Evolutionary conservation across 345 rosid genomes (phyloP).

Genomic region (Hibiscus mutabilis): DNA sequence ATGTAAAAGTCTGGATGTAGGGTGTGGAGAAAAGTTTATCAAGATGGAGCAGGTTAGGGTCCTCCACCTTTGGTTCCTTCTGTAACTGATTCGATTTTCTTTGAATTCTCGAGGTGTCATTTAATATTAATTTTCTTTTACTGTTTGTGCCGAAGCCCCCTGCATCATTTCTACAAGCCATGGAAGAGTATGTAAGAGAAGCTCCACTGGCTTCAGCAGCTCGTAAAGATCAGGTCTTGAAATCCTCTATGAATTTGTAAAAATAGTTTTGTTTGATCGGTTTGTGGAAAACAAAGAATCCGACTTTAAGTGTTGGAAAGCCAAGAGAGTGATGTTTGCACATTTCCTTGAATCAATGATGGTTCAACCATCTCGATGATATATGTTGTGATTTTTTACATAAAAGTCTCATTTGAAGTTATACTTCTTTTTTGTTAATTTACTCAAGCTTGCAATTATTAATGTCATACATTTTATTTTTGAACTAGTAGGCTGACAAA

Average conservation of each 20-base stretch:
- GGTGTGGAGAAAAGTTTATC: conserved; percentile 74
- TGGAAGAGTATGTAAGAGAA: conserved; percentile 95
- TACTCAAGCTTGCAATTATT: neutral
- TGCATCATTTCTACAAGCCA: conserved; percentile 87
- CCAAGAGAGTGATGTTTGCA: neutral
- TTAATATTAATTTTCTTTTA: neutral
- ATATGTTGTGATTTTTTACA: neutral
- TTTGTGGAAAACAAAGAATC: neutral
- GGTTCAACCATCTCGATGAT: neutral
- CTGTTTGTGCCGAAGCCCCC: conserved; percentile 59
- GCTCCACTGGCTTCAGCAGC: conserved; percentile 58
- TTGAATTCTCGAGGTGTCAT: neutral
- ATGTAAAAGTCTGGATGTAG: conserved; percentile 77
- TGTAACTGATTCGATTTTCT: neutral
- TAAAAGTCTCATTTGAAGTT: neutral
- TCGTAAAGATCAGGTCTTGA: conserved; percentile 70
- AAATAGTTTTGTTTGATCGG: neutral
- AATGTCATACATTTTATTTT: neutral
- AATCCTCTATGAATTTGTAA: conserved; percentile 4
- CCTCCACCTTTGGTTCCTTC: conserved; percentile 4
- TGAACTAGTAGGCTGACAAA: conserved; percentile 23
- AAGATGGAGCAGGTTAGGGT: conserved; percentile 86
- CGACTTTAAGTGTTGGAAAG: neutral
- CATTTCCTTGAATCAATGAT: neutral
- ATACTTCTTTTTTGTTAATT: neutral